phyloP scores from a whole-genome alignment of 352 stramenopile species.

The Aphanomyces invadans region DNA sequence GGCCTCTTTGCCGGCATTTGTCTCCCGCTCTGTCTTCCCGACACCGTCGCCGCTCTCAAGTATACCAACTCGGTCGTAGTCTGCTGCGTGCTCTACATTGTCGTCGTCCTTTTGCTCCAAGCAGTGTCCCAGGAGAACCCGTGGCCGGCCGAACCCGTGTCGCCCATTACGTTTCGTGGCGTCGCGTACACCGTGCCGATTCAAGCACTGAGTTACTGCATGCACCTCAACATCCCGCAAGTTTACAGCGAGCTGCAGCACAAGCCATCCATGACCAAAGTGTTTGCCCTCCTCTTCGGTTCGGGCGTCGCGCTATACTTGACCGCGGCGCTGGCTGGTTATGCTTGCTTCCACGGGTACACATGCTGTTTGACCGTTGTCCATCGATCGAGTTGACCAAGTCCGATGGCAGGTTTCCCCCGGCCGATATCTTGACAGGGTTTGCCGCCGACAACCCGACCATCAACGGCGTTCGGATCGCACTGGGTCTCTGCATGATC shows the following conservation, averaged over 20 bases:
- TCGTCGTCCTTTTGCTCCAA: constrained; percentile 50
- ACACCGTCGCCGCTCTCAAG: constrained; percentile 77
- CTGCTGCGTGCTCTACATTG: constrained; percentile 72
- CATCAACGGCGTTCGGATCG: constrained; percentile 71
- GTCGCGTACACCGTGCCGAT: constrained; percentile 71
- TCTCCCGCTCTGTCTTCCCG: constrained; percentile 69
- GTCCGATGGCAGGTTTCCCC: constrained; percentile 36
- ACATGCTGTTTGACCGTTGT: too few species aligned
- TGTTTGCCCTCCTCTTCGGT: constrained; percentile 52
- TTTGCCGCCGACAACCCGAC: constrained; percentile 57
- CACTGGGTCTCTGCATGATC: constrained; percentile 64
- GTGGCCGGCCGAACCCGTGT: neutral
- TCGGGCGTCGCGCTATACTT: constrained; percentile 55
- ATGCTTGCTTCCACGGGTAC: constrained; percentile 61
- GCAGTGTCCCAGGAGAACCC: constrained; percentile 28
- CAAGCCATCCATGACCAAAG: constrained; percentile 55
- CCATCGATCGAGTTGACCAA: too few species aligned
- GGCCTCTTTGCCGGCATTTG: constrained; percentile 53
- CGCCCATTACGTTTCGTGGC: neutral
- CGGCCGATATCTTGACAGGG: constrained; percentile 75
- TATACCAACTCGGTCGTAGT: constrained; percentile 75
- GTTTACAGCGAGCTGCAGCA: constrained; percentile 72
- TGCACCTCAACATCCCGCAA: constrained; percentile 72
- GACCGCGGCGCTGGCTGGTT: constrained; percentile 57
- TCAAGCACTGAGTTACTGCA: constrained; percentile 71